These are phyloP conservation scores for Citrus australasica DNA, from an alignment of 345 rosid genomes.

Conservation along the genomic window DNA sequence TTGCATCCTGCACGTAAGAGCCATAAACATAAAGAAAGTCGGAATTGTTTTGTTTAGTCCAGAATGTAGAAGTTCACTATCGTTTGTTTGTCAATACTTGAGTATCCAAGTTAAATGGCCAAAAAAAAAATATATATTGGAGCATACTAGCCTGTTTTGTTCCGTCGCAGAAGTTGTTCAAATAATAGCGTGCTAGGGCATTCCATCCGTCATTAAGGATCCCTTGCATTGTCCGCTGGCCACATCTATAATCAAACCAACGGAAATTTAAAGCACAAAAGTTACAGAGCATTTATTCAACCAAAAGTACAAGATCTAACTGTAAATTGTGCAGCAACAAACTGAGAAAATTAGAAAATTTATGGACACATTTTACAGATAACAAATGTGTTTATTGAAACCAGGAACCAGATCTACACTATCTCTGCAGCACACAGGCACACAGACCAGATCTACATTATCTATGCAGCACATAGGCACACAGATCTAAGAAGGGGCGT, in stretches of 20 bases:
- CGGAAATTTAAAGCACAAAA: neutral
- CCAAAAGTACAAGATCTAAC: neutral
- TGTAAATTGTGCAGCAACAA: neutral
- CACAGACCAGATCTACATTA: neutral
- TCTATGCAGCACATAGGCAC: neutral
- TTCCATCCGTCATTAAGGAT: conserved; percentile 79
- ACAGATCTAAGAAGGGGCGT: neutral
- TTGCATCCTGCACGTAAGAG: conserved; percentile 57
- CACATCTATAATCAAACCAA: conserved; percentile 49
- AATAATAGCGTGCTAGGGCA: conserved; percentile 83
- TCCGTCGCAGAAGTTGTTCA: conserved; percentile 93
- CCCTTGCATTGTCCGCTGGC: conserved; percentile 86
- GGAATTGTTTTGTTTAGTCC: neutral
- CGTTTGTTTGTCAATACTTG: neutral
- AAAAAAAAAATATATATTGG: neutral
- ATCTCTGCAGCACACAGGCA: neutral
- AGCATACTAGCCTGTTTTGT: conserved; percentile 65
- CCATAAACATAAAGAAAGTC: neutral
- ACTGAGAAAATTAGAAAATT: neutral
- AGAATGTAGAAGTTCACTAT: neutral
- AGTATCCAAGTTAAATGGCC: conserved; percentile 2
- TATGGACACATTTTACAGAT: neutral
- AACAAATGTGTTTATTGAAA: neutral
- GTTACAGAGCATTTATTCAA: neutral
- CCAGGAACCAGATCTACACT: neutral